Evolutionary conservation across 345 rosid genomes (phyloP).

Genomic region (Raphanus sativus): DNA sequence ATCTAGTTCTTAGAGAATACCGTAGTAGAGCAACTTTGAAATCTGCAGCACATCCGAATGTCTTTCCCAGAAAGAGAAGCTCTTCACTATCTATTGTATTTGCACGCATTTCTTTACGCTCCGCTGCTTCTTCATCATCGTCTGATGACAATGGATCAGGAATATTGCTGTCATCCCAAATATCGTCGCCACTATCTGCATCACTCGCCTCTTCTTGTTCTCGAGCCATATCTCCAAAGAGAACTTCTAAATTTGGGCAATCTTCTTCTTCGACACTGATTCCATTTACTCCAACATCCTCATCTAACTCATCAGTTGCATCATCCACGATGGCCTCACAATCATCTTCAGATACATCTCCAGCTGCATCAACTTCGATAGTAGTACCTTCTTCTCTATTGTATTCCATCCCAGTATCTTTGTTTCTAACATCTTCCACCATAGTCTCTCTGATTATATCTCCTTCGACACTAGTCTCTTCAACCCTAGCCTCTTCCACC

Average conservation of each 20-base stretch:
- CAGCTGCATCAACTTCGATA: background rate
- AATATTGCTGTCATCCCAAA: too few species aligned
- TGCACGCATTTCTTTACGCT: background rate
- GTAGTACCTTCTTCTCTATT: background rate
- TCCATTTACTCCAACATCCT: background rate
- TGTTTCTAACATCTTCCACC: background rate
- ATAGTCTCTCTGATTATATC: background rate
- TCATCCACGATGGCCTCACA: background rate
- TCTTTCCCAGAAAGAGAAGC: background rate
- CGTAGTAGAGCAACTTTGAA: background rate
- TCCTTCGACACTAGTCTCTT: background rate
- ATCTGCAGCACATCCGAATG: background rate
- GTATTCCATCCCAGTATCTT: background rate
- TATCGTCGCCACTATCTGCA: background rate
- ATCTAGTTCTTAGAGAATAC: background rate
- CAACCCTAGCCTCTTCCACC: background rate
- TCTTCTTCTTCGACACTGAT: background rate
- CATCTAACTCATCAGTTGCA: background rate
- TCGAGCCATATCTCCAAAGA: background rate
- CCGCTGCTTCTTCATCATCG: background rate
- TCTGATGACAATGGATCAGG: background rate
- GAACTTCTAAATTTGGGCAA: background rate
- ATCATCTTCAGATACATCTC: background rate
- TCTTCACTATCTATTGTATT: background rate
- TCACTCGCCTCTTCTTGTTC: background rate